Base-by-base conservation (phyloP, 768 basidiomycete genomes). In the Pleurotus tuoliensis region DNA sequence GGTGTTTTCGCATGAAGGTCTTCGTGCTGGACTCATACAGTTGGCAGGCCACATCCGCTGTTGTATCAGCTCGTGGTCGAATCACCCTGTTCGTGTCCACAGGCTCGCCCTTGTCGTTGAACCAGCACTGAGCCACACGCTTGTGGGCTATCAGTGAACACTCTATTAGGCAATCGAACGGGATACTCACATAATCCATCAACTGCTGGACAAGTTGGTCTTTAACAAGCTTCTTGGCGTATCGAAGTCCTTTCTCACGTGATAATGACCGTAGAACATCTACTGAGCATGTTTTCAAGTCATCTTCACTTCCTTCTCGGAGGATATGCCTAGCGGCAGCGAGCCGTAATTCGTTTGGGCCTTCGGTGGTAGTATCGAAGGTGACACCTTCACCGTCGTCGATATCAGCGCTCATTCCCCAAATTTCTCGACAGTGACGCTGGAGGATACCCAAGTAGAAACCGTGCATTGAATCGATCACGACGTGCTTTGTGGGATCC, bases 401-500 rank as follows among this genome's bases (percentile, higher is more conserved):
- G 2, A 50, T 30, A 3, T 56, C 22, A 12, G 54, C 30, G 51
- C 62, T 45, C 34, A 67, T 61, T n/a, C 56, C 53, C 51, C 45
- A 66, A 11, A 71, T 54, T 3, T 62, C 57, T 3, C 57, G 47
- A 50, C 63, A 66, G 47, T 73, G 71, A 24, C 64, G 57, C 15
- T 64, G 51, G 24, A 72, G 49, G 2, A 67, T 38, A 6, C 64
- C 63, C 13, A 75, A 63, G 47, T 67, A 66, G 2, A 75, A 58
- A 16, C 65, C 64, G 37, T 76, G 75, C 73, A 77, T 76, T 3
- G 66, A 56, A 44, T 77, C 73, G 13, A 73, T 60, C 0, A 70
- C 63, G 0, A 64, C 40, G 34, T 63, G 68, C 1, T 27, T 41
- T 2, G 63, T 65, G 5, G 66, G 67, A 37, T 73, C 59, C 65